Evolutionary conservation across 2,329 filamentous ascomycete species (phyloP).

Genomic region (Cordyceps pruinosa): DNA sequence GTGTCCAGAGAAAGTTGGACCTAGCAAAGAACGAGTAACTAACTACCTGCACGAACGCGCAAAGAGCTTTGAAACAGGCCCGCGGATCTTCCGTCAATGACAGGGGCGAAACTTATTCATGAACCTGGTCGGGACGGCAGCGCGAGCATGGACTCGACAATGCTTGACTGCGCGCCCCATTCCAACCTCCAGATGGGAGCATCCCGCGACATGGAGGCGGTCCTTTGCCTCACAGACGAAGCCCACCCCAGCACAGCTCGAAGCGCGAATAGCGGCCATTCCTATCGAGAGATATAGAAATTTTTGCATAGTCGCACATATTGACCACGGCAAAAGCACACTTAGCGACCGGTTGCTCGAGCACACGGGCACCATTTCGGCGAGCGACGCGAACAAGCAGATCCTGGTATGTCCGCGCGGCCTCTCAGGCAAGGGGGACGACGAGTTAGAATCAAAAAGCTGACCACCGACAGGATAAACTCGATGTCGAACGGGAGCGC

Average conservation of each 20-base stretch:
- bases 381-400: conserved; percentile 80
- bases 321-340: conserved; percentile 97
- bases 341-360: conserved; percentile 88
- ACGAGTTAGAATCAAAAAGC: not conserved
- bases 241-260: conserved; percentile 27
- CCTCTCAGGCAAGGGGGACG: not conserved
- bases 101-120: conserved; percentile 20
- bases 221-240: conserved; percentile 18
- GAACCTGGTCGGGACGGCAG: conserved; percentile 31
- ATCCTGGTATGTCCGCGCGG: conserved; percentile 49
- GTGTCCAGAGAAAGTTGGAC: not conserved
- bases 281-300: conserved; percentile 79
- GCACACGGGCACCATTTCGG: conserved; percentile 84
- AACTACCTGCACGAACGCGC: not conserved
- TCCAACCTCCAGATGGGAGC: not conserved
- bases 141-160: conserved; percentile 32
- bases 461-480: conserved; percentile 56
- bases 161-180: conserved; percentile 20
- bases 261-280: conserved; percentile 59
- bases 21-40: not conserved
- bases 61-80: not conserved
- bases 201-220: not conserved
- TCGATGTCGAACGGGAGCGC: conserved; percentile 91
- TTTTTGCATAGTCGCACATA: conserved; percentile 97
- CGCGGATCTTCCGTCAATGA: not conserved